Conservation (phyloP, 2,329 filamentous ascomycete species). For the Stagonosporopsis vannaccii region DNA sequence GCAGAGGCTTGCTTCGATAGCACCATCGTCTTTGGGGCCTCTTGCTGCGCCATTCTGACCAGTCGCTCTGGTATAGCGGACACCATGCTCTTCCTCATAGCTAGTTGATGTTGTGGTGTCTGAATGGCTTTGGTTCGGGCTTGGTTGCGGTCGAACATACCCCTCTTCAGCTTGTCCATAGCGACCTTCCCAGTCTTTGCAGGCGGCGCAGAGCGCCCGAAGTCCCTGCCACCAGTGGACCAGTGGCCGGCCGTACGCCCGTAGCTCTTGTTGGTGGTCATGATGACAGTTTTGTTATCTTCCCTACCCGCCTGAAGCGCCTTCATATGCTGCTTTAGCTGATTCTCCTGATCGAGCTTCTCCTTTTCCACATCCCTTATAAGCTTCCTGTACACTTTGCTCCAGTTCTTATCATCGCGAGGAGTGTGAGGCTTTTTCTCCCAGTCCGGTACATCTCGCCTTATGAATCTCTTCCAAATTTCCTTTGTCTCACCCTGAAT, state of each 20-base stretch:
- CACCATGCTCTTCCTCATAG: constrained; percentile 33
- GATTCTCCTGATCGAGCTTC: constrained; percentile 41
- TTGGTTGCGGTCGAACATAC: constrained; percentile 43
- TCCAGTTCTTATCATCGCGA: constrained; percentile 72
- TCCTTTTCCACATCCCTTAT: constrained; percentile 51
- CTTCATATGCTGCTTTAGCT: constrained; percentile 42
- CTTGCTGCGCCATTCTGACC: constrained; percentile 40
- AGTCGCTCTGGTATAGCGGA: constrained; percentile 40
- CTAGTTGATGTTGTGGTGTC: constrained; percentile 39
- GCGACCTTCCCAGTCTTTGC: constrained; percentile 45
- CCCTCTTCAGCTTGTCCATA: constrained; percentile 45
- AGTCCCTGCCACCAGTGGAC: constrained; percentile 25
- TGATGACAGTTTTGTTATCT: constrained; percentile 42
- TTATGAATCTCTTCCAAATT: constrained; percentile 82
- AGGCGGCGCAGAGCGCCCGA: constrained; percentile 40
- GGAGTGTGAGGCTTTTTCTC: constrained; percentile 70
- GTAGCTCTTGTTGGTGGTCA: constrained; percentile 37
- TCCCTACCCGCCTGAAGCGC: constrained; percentile 41
- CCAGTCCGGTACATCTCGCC: constrained; percentile 75
- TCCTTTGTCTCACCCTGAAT: constrained; percentile 73
- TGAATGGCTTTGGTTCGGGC: constrained; percentile 40
- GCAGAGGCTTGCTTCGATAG: constrained; percentile 38
- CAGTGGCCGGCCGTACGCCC: constrained; percentile 28
- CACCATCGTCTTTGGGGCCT: constrained; percentile 33
- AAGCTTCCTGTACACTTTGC: constrained; percentile 71